Evolutionary conservation across 768 basidiomycete genomes (phyloP).

Genomic region (Termitomyces sp.): DNA sequence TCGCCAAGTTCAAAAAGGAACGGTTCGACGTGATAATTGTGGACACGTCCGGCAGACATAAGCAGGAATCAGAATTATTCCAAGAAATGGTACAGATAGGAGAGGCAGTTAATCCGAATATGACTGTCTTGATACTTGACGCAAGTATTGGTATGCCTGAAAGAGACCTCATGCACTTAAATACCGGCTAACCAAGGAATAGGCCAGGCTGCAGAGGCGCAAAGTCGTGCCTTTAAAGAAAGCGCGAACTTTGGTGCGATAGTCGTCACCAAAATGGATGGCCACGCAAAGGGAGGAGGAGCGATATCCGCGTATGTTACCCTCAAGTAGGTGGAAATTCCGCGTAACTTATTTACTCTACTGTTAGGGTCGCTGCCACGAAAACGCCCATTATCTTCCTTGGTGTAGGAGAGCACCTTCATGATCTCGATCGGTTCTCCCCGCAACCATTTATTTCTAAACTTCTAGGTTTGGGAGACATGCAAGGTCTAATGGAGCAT

Average conservation of each 20-base stretch:
- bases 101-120: constrained; percentile 88
- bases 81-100: constrained; percentile 98
- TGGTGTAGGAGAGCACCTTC: constrained; percentile 95
- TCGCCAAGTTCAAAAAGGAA: constrained; percentile 96
- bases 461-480: constrained; percentile 90
- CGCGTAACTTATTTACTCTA: neutral
- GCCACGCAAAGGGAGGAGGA: constrained; percentile 98
- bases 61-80: constrained; percentile 95
- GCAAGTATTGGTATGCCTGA: constrained; percentile 81
- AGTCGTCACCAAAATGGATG: constrained; percentile 99
- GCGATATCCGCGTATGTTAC: constrained; percentile 94
- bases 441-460: constrained; percentile 98
- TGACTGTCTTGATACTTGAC: constrained; percentile 94
- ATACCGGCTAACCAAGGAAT: constrained; percentile 3
- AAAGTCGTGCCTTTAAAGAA: constrained; percentile 96
- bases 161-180: neutral
- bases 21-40: constrained; percentile 98
- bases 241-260: constrained; percentile 97
- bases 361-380: constrained; percentile 89
- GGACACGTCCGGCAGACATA: constrained; percentile 95
- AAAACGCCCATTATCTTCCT: constrained; percentile 99
- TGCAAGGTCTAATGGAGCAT: constrained; percentile 97
- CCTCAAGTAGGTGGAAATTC: neutral
- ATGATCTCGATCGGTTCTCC: constrained; percentile 93
- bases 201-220: constrained; percentile 98